Conservation (phyloP, 2,329 filamentous ascomycete species). For the Colletotrichum sp. region DNA sequence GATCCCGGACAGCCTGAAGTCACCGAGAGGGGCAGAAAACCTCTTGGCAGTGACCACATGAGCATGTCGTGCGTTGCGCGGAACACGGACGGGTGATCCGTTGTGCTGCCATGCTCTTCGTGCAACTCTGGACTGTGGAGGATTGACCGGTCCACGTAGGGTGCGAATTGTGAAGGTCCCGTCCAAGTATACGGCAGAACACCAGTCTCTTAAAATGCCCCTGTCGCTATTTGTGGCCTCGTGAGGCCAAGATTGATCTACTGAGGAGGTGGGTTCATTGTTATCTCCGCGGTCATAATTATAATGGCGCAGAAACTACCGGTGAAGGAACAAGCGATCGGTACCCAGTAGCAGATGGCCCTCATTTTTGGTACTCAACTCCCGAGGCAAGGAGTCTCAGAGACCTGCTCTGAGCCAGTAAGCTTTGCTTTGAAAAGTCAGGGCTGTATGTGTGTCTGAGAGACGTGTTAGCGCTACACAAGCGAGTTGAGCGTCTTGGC, state of each 20-base stretch:
- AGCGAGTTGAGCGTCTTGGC: not conserved
- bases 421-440: not conserved
- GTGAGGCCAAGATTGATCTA: not conserved
- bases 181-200: not conserved
- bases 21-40: not conserved
- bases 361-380: not conserved
- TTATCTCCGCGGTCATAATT: not conserved
- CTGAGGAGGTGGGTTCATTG: not conserved
- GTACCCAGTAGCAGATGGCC: not conserved
- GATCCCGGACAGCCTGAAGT: not conserved
- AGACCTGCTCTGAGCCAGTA: not conserved
- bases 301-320: not conserved
- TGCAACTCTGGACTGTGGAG: not conserved
- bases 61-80: not conserved
- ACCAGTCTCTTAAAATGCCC: not conserved
- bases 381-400: not conserved
- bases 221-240: not conserved
- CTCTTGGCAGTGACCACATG: not conserved
- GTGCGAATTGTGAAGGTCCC: not conserved
- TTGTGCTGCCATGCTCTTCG: not conserved
- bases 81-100: not conserved
- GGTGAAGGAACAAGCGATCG: not conserved
- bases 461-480: not conserved
- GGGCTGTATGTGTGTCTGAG: not conserved
- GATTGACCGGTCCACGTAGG: not conserved